Evolutionary conservation across 1,284 basidiomycete species (phyloP).

Genomic region (Polyporus tsugae): DNA sequence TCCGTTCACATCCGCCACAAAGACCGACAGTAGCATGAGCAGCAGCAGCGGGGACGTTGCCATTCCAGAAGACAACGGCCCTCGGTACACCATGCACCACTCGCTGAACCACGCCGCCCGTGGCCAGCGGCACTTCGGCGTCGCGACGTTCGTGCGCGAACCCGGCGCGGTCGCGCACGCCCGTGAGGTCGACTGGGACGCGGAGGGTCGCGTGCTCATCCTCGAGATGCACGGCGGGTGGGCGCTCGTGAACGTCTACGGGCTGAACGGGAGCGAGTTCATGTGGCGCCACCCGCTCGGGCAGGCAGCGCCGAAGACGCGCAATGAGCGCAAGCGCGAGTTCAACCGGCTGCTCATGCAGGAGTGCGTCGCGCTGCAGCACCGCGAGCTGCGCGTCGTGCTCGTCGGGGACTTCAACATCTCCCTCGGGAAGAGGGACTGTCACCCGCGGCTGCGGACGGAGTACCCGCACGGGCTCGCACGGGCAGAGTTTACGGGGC

Average conservation of each 20-base stretch:
- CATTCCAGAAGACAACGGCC: constrained; percentile 18
- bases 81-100: constrained; percentile 35
- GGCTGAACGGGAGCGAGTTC: constrained; percentile 41
- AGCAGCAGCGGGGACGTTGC: not conserved
- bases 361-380: constrained; percentile 36
- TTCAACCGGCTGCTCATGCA: constrained; percentile 39
- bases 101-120: constrained; percentile 36
- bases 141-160: constrained; percentile 34
- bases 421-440: constrained; percentile 35
- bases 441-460: constrained; percentile 36
- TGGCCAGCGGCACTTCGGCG: constrained; percentile 39
- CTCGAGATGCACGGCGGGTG: constrained; percentile 39
- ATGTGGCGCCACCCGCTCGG: constrained; percentile 39
- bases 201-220: constrained; percentile 38
- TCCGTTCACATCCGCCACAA: not conserved
- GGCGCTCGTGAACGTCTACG: constrained; percentile 41
- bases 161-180: constrained; percentile 26
- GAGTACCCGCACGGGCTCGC: constrained; percentile 39
- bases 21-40: not conserved
- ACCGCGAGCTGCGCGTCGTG: constrained; percentile 36
- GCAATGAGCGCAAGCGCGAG: constrained; percentile 42
- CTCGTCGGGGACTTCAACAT: constrained; percentile 42
- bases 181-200: constrained; percentile 40
- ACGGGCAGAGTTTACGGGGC: constrained; percentile 37
- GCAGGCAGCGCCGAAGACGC: constrained; percentile 34